Base-by-base conservation (phyloP, 2,329 filamentous ascomycete species). In the Fusarium sp. region DNA sequence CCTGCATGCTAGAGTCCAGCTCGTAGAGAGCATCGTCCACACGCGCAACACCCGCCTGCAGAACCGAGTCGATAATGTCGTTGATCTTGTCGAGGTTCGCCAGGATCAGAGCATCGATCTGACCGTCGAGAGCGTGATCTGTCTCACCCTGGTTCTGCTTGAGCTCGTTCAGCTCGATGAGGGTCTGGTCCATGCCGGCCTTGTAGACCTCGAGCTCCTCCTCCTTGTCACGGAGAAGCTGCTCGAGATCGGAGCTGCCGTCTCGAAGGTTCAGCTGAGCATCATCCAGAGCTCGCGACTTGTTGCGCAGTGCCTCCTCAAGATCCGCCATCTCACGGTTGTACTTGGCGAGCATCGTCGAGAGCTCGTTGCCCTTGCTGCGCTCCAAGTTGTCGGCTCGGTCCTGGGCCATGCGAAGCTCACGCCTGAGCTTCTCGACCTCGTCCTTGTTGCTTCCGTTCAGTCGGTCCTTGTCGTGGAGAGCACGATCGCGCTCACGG, bases 171-270 rank as follows among this genome's bases (percentile, higher is more conserved):
- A 99, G 88, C 84, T 98, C 95, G 62, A 98, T 90, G 67, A 99
- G 86, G 4, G 96, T 95, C 85, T 98, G 94, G 81, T 99, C 97
- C 94, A 99, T 97, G 79, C 95, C 95, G 54, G 95, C 95, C 86
- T 98, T 98, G 89, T 98, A 98, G 56, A 98, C 95, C 84, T 98
- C 97, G 29, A 99, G 91, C 84, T 99, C 97, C 79, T 98, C 95
- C 81, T 99, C 97, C 86, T 98, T 98, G 74, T 98, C 97, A 56
- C 93, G 93, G 35, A 99, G 88, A 62, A 94, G 89, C 71, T 92
- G 90, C 82, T 98, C 95, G 24, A 98, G 91, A 80, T 98, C 97
- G 1, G 93, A 93, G 82, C 92, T 93, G 48, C 94, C 94, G 74
- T 97, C 94, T 29, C 92, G 90, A 62, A 94, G 88, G 83, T 93